phyloP scores from a whole-genome alignment of 495 filamentous ascomycete genomes.

The Clohesyomyces aquaticus region DNA sequence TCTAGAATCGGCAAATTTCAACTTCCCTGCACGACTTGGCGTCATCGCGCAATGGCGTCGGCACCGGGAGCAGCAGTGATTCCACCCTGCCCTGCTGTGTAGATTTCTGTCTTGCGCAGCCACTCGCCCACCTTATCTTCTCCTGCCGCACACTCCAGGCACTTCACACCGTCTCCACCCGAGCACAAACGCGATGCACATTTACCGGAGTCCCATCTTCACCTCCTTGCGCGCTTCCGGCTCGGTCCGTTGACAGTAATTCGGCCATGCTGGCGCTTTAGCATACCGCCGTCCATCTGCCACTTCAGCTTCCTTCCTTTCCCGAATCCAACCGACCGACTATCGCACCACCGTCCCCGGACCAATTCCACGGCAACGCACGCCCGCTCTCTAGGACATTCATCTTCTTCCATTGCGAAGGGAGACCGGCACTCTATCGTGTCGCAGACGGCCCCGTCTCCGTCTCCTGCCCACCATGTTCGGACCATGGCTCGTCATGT shows the following conservation, averaged over 20 bases:
- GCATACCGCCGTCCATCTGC: not conserved
- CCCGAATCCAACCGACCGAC: too few species aligned
- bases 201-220: not conserved
- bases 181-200: slow-evolving; percentile 2
- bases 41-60: too few species aligned
- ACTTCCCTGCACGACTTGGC: too few species aligned
- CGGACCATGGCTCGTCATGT: slow-evolving; percentile 44
- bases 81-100: too few species aligned
- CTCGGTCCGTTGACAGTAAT: slow-evolving; percentile 11
- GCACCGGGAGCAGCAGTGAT: not conserved
- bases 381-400: not conserved
- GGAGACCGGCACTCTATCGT: not conserved
- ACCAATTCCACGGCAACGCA: not conserved
- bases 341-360: not conserved
- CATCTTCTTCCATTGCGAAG: not conserved
- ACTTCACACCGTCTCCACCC: not conserved
- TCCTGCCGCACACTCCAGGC: too few species aligned
- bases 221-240: slow-evolving; percentile 5
- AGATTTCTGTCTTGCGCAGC: not conserved
- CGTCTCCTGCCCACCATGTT: slow-evolving; percentile 34
- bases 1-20: too few species aligned
- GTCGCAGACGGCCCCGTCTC: slow-evolving; percentile 4
- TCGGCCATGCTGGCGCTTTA: slow-evolving; percentile 9
- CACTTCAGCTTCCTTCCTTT: too few species aligned
- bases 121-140: not conserved